Evolutionary conservation across 805 yeast species (phyloP).

Genomic region (Ogataea philodendri): DNA sequence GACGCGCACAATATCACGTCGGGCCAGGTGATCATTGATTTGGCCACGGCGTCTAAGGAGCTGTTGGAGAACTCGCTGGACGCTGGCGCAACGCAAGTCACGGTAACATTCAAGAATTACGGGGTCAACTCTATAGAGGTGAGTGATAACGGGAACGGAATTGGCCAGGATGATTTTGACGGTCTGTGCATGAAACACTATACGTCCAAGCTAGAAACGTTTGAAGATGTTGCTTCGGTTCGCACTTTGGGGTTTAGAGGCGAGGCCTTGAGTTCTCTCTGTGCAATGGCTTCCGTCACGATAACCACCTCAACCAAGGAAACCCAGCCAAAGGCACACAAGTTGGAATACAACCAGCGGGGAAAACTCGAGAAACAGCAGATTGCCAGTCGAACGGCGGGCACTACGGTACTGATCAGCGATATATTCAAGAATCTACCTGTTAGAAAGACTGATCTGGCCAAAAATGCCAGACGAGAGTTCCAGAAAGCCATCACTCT

Average conservation of each 20-base stretch:
- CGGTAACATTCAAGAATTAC: constrained; percentile 62
- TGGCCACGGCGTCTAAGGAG: constrained; percentile 79
- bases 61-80: constrained; percentile 84
- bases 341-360: constrained; percentile 48
- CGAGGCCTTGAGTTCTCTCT: constrained; percentile 72
- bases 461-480: constrained; percentile 65
- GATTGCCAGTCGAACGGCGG: constrained; percentile 53
- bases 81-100: constrained; percentile 67
- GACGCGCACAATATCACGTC: constrained; percentile 82
- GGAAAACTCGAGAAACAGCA: constrained; percentile 49
- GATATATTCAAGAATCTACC: constrained; percentile 70
- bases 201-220: constrained; percentile 61
- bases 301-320: constrained; percentile 49
- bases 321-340: constrained; percentile 55
- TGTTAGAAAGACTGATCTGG: constrained; percentile 74
- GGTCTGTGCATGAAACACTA: constrained; percentile 57
- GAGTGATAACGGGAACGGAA: constrained; percentile 68
- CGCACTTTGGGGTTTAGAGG: constrained; percentile 75
- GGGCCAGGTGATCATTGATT: constrained; percentile 86
- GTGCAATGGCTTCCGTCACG: constrained; percentile 49
- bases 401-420: constrained; percentile 62
- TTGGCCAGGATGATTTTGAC: constrained; percentile 49
- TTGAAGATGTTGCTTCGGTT: constrained; percentile 52
- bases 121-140: constrained; percentile 74
- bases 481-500: constrained; percentile 63